A percentile compares a stretch with the other conserved stretches of the same genome.
Conservation (phyloP, 2,329 filamentous ascomycete species). For the Ramularia collo-cygni region DNA sequence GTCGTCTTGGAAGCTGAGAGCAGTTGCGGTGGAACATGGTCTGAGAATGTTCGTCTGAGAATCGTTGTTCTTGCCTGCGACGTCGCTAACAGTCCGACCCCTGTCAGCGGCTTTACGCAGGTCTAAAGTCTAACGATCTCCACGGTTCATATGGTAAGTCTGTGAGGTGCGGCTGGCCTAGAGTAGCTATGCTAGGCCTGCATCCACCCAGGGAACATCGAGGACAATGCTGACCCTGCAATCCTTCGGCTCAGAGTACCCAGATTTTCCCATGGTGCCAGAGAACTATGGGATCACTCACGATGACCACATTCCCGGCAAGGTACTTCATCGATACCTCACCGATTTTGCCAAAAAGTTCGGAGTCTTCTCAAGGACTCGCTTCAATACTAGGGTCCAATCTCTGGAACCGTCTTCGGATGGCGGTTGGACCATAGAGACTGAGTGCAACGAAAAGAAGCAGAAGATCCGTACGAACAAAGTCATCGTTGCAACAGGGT, state of each 20-base stretch:
- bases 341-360: constrained; percentile 47
- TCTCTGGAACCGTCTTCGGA: constrained; percentile 36
- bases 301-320: constrained; percentile 44
- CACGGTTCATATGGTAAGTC: constrained; percentile 62
- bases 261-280: constrained; percentile 61
- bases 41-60: too few relatives aligned
- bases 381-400: constrained; percentile 46
- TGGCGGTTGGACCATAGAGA: constrained; percentile 19
- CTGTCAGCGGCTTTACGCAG: constrained; percentile 63
- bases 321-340: constrained; percentile 17
- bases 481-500: constrained; percentile 56
- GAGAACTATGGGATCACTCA: constrained; percentile 39
- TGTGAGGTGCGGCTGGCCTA: too few relatives aligned
- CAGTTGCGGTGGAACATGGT: constrained; percentile 62
- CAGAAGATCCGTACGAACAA: constrained; percentile 44
- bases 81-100: too few relatives aligned
- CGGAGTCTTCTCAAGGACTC: constrained; percentile 43
- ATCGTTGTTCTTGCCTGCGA: too few relatives aligned
- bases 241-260: too few relatives aligned
- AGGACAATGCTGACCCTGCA: too few relatives aligned
- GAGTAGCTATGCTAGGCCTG: too few relatives aligned
- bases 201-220: too few relatives aligned
- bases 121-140: constrained; percentile 68
- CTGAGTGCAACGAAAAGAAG: constrained; percentile 12
- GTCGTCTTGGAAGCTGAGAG: constrained; percentile 38